Evolutionary conservation across 202 grass and related monocot genomes (phyloP), one percentile per base, ranked within the genome.

Genomic region (Hordeum pubiflorum): DNA sequence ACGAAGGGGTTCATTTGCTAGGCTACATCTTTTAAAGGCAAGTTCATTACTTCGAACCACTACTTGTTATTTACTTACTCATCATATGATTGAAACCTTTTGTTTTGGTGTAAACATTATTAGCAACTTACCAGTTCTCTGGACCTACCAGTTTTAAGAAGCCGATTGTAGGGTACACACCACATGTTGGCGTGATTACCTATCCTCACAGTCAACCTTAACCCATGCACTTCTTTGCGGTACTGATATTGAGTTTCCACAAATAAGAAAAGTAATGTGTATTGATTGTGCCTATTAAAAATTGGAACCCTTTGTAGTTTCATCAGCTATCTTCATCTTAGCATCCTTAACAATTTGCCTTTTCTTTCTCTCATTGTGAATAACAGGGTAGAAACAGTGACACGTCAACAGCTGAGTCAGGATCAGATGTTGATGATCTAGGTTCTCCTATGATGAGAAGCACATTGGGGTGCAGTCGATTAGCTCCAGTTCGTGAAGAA

Each of bases 401-500:
- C 78, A 91, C 88, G 15, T 98, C 88, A 76, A 91, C 90, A 59
- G 78, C 86, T 69, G 94, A 97, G 60, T 97, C 94, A 37, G 90
- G 92, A 80, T 94, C 92, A 44, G 95, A 97, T 72, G 40, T 89
- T 77, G 94, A 97, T 62, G 94, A 97, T 65, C 85, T 94, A 3
- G 81, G 84, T 82, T 91, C 90, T 86, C 91, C 85, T 57, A 85
- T 89, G 59, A 71, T 90, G 69, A 90, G 82, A 79, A 86, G 52
- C 44, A 76, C 87, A 34, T 48, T 87, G 55, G 92, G 91, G 43
- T 80, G 78, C 67, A 91, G 84, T 81, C 88, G 90, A 79, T 82
- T 94, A 63, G 90, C 95, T 84, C 95, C 95, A 65, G 90, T 98
- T 73, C 88, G 84, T 71, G 90, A 93, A 76, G 93, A 97, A 79